Conservation (phyloP, 2,329 filamentous ascomycete species). For the Thermoascus crustaceus region DNA sequence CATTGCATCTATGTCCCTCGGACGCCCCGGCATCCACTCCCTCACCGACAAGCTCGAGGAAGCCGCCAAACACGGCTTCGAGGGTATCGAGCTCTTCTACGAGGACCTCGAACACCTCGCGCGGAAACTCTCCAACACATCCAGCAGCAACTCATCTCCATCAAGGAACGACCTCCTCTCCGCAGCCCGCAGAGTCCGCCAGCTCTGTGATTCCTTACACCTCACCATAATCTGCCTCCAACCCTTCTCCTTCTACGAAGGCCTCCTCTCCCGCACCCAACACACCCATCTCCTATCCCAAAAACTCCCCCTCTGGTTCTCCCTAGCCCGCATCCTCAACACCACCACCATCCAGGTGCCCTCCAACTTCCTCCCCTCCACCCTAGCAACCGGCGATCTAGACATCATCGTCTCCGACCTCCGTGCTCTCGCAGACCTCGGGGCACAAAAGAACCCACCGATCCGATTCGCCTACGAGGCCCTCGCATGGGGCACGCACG, state of each 20-base stretch:
- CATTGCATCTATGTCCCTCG: not conserved
- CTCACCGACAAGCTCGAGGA: not conserved
- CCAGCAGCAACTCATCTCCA: too few relatives aligned
- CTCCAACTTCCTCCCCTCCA: conserved; percentile 52
- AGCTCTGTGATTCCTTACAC: conserved; percentile 33
- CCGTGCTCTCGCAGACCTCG: conserved; percentile 58
- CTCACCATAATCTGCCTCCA: conserved; percentile 51
- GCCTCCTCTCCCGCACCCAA: conserved; percentile 54
- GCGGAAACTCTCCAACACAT: conserved; percentile 47
- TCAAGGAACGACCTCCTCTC: conserved; percentile 44
- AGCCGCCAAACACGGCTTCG: not conserved
- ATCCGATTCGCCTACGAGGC: conserved; percentile 68
- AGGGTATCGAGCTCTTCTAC: not conserved
- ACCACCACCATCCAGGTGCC: conserved; percentile 71
- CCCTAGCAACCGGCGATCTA: conserved; percentile 36
- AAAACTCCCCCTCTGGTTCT: conserved; percentile 59
- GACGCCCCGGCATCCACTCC: not conserved
- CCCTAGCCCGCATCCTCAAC: conserved; percentile 52
- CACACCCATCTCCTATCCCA: conserved; percentile 53
- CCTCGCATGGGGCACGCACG: conserved; percentile 62
- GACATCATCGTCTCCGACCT: conserved; percentile 56
- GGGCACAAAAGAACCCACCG: conserved; percentile 47
- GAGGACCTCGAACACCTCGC: not conserved
- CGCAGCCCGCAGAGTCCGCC: conserved; percentile 50
- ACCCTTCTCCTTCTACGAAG: conserved; percentile 72